Base-by-base conservation (phyloP, 208 protist genomes). In the Wallacemonas collosoma region DNA sequence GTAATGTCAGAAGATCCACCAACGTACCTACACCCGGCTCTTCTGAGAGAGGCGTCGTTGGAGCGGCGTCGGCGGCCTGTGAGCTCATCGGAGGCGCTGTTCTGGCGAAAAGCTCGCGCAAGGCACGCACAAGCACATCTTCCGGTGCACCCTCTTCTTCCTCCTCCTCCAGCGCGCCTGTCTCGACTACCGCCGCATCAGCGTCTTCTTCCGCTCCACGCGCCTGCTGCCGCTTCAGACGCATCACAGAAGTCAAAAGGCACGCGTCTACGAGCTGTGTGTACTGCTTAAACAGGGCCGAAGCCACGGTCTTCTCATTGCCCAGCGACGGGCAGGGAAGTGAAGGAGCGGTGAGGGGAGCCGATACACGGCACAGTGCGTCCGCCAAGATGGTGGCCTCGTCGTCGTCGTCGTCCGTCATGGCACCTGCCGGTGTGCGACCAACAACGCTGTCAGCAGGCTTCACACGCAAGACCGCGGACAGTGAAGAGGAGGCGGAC, bases 361-460 rank as follows among this genome's bases (percentile, higher is more conserved):
- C 7, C 14, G 51, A 62, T 38, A 41, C 8, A 38, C 56, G 56
- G 56, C 43, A 65, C 14, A 57, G 53, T 35, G 26, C 6, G 26
- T 57, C 2, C 26, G 5, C 39, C 35, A 36, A 4, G 15, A 35
- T 41, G 2, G 41, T 44, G 47, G 53, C 39, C 15, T 61, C 17
- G 45, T 66, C 51, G 40, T 68, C 36, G 41, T 17, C 2, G 2
- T 47, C 50, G 36, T 6, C 48, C 3, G 3, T 57, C 3, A 38
- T 26, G n/a, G 45, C 40, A 26, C 14, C 38, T n/a, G 14, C 17
- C n/a, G 35, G 39, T 36, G 38, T 57, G 50, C 36, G 44, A 44
- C 39, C 72, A 41, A n/a, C 15, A 58, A 36, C 63, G 68, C 39
- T 64, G 17, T 43, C n/a, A 3, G 43, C 63, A 47, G 0, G 8